Conservation (phyloP, 768 basidiomycete genomes). For the Lactarius vividus region DNA sequence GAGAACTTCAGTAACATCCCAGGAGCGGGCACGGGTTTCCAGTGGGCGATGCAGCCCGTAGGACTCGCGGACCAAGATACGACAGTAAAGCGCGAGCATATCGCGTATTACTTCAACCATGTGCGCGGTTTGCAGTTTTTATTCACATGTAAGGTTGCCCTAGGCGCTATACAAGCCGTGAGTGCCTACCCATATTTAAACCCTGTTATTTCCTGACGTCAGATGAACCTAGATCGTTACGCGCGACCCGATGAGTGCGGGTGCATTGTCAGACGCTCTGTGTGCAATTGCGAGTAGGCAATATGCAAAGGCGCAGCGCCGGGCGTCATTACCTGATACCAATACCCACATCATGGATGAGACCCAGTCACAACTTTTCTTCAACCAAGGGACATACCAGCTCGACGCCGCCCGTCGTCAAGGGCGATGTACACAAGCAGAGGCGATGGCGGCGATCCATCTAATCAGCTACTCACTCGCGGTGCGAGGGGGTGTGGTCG, state of each 20-base stretch:
- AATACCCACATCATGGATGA: slow-evolving; percentile 14
- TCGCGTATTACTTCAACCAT: slow-evolving; percentile 73
- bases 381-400: slow-evolving; percentile 25
- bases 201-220: slow-evolving; percentile 16
- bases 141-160: slow-evolving; percentile 59
- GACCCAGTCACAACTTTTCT: slow-evolving; percentile 24
- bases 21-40: slow-evolving; percentile 10
- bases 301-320: slow-evolving; percentile 20
- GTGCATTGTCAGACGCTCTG: slow-evolving; percentile 23
- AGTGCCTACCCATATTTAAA: slow-evolving; percentile 32
- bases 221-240: slow-evolving; percentile 12
- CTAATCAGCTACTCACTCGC: slow-evolving; percentile 66
- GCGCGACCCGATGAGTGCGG: slow-evolving; percentile 19
- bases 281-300: slow-evolving; percentile 28
- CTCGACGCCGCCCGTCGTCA: slow-evolving; percentile 27
- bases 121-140: slow-evolving; percentile 65
- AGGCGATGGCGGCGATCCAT: slow-evolving; percentile 77
- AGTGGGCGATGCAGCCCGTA: slow-evolving; percentile 21
- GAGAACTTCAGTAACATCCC: slow-evolving; percentile 24
- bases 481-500: slow-evolving; percentile 38
- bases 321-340: slow-evolving; percentile 13
- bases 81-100: slow-evolving; percentile 30
- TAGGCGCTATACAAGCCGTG: slow-evolving; percentile 65
- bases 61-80: slow-evolving; percentile 25
- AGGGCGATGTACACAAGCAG: slow-evolving; percentile 45